Base-by-base conservation (phyloP, 2,329 filamentous ascomycete genomes). In the Xylariaceae sp. region DNA sequence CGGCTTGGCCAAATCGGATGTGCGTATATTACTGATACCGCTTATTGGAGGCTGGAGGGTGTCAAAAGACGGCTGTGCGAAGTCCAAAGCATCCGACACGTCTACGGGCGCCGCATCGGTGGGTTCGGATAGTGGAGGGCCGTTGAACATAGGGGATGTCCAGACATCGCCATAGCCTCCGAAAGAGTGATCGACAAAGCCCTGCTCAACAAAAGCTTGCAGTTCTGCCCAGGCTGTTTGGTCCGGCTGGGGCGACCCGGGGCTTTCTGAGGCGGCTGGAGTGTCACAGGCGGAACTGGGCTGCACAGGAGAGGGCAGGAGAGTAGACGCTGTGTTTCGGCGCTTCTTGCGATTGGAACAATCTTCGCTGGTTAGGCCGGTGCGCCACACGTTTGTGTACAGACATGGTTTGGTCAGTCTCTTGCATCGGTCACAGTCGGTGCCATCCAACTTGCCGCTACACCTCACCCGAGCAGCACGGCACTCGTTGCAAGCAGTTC, bases 401-500 rank as follows among this genome's bases (percentile, higher is more conserved):
- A n/a, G 39, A 19, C 47, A 48, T 3, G 7, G 12, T 3, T 42
- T 33, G 11, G 3, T 14, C n/a, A 47, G 33, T 10, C 47, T n/a
- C 39, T 48, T 48, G 31, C 47, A 48, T 1, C 47, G 38, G 4
- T 42, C 40, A 18, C 47, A 48, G 13, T 34, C 39, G 17, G 39
- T 31, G 22, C 47, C 22, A 12, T 42, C 39, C 39, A 48, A 14
- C 31, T 34, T 48, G 2, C 47, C 47, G 7, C 38, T 48, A 28
- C 47, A 48, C 16, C 40, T 48, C 1, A 48, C 47, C 17, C 47
- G 16, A 14, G 47, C 14, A 17, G 36, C 16, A n/a, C 47, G 47
- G 31, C 47, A 48, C n/a, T 33, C 47, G 16, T 42, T 33, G 47
- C 47, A 48, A 14, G 47, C 47, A 6, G 39, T 18, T 10, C 47